Evolutionary conservation across 2,329 filamentous ascomycete genomes (phyloP).

Genomic region (Penicillium paneum): DNA sequence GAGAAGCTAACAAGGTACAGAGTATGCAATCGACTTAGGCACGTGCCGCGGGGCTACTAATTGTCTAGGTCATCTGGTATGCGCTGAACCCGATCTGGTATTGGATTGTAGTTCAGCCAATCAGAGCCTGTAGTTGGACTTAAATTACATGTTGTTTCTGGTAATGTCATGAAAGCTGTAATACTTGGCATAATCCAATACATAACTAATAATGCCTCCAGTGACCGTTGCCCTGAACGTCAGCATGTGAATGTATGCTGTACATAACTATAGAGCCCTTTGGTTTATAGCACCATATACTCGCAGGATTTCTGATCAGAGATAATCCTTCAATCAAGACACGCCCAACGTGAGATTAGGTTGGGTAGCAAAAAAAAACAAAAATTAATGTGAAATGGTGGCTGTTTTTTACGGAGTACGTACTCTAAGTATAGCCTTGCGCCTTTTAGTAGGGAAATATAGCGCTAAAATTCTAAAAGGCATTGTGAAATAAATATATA

Average conservation of each 20-base stretch:
- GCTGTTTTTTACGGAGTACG: constrained; percentile 18
- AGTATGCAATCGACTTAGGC: constrained; percentile 5
- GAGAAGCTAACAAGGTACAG: background rate
- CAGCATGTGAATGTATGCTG: constrained; percentile 16
- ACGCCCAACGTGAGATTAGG: background rate
- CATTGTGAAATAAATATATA: background rate
- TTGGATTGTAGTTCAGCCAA: constrained; percentile 6
- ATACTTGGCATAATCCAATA: constrained; percentile 5
- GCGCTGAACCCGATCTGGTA: constrained; percentile 1
- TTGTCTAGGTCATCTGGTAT: constrained; percentile 8
- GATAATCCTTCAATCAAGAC: background rate
- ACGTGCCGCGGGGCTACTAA: constrained; percentile 17
- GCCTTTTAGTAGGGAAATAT: background rate
- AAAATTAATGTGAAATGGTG: constrained; percentile 17
- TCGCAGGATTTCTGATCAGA: background rate
- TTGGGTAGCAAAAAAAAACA: constrained; percentile 7
- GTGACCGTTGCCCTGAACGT: constrained; percentile 13
- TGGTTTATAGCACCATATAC: background rate
- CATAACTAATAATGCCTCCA: constrained; percentile 3
- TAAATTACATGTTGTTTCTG: background rate
- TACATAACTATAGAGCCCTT: background rate
- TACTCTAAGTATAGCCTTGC: constrained; percentile 1
- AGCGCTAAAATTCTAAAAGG: background rate
- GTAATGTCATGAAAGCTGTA: constrained; percentile 1
- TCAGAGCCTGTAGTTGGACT: background rate